Evolutionary conservation across 1,139 yeast species (phyloP).

Genomic region (Debaryomyces sp.): DNA sequence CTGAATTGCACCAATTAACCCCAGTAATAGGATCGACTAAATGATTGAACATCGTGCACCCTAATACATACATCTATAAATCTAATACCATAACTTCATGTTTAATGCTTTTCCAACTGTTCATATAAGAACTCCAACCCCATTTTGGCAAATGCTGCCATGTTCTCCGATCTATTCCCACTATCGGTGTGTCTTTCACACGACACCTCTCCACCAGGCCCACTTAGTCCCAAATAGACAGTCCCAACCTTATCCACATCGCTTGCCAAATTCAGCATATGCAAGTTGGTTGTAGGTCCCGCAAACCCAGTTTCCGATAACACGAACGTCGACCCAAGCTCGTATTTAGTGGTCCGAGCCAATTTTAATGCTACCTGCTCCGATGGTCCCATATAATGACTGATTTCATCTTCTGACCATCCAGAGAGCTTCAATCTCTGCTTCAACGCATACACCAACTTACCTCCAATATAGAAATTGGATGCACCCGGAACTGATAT

Average conservation of each 20-base stretch:
- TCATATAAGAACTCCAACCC: constrained; percentile 66
- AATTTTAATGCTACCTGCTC: constrained; percentile 73
- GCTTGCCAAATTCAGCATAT: constrained; percentile 24
- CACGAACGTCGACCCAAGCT: constrained; percentile 80
- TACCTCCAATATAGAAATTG: constrained; percentile 79
- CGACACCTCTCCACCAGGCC: constrained; percentile 63
- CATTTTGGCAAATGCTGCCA: constrained; percentile 70
- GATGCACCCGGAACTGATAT: constrained; percentile 88
- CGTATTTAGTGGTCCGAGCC: constrained; percentile 78
- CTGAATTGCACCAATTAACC: background rate
- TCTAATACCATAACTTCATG: constrained; percentile 1
- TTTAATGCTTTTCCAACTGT: constrained; percentile 23
- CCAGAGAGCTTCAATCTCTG: constrained; percentile 77
- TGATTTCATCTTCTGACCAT: constrained; percentile 72
- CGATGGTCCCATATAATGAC: constrained; percentile 77
- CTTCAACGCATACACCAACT: constrained; percentile 73
- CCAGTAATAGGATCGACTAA: background rate
- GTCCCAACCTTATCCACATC: constrained; percentile 53
- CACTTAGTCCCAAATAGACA: constrained; percentile 71
- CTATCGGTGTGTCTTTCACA: constrained; percentile 48
- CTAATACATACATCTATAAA: background rate
- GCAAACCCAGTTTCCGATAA: constrained; percentile 88
- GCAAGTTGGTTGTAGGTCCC: constrained; percentile 63
- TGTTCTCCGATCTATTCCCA: constrained; percentile 60
- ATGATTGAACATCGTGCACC: background rate